These are phyloP conservation scores for Bretschneidera sinensis DNA, from an alignment of 345 rosid genomes.

Conservation along the genomic window DNA sequence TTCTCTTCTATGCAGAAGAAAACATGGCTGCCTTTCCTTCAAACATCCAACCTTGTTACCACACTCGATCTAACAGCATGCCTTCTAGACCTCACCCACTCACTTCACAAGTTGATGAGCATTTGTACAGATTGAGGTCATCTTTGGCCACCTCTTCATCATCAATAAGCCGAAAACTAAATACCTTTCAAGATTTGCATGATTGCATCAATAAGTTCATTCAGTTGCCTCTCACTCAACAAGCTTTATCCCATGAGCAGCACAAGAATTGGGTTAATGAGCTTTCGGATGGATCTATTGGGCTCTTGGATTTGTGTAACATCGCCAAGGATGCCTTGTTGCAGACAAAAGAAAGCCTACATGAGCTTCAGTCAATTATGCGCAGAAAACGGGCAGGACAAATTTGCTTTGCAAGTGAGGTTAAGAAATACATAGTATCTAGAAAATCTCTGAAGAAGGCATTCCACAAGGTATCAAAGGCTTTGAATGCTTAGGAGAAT, in stretches of 20 bases:
- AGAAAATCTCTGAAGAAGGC: conserved; percentile 41
- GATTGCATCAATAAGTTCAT: conserved; percentile 25
- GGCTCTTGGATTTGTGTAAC: conserved; percentile 26
- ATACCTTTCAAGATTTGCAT: conserved; percentile 30
- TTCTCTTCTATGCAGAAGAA: background rate
- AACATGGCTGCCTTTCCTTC: conserved; percentile 18
- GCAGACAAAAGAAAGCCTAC: conserved; percentile 24
- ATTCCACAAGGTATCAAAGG: conserved; percentile 31
- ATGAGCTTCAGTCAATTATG: conserved; percentile 28
- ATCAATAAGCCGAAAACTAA: conserved; percentile 13
- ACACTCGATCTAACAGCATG: conserved; percentile 36
- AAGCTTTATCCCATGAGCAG: conserved; percentile 22
- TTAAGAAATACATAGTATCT: conserved; percentile 34
- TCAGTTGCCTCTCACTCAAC: conserved; percentile 25
- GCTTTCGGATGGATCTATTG: conserved; percentile 27
- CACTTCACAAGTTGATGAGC: conserved; percentile 25
- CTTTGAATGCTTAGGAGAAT: conserved; percentile 20
- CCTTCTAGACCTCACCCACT: conserved; percentile 32
- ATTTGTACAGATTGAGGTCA: conserved; percentile 25
- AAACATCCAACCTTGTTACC: conserved; percentile 11
- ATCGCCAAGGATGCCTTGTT: conserved; percentile 28
- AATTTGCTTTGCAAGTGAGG: conserved; percentile 11
- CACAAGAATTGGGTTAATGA: conserved; percentile 14
- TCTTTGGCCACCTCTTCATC: conserved; percentile 22
- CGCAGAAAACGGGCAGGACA: conserved; percentile 26